phyloP scores from a whole-genome alignment of 495 filamentous ascomycete genomes.

The Letharia lupina region DNA sequence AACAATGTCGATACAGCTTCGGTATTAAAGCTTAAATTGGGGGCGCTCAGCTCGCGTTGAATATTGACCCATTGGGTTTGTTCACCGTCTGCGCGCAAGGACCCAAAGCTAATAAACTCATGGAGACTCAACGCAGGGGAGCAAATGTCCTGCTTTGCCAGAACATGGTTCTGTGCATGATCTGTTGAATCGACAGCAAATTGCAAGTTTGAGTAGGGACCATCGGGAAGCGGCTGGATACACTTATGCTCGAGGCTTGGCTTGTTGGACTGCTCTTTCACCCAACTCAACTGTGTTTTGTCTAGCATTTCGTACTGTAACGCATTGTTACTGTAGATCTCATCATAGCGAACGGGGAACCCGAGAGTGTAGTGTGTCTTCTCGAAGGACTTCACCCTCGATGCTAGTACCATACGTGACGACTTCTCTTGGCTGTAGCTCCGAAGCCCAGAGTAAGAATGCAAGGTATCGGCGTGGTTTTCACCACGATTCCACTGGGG shows the following conservation, averaged over 20 bases:
- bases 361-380: conserved; percentile 3
- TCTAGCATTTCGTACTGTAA: conserved; percentile 7
- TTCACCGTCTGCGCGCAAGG: conserved; percentile 15
- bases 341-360: background rate
- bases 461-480: background rate
- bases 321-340: background rate
- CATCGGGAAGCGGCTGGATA: conserved; percentile 2
- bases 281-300: background rate
- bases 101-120: conserved; percentile 12
- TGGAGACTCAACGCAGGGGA: conserved; percentile 4
- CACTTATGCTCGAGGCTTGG: background rate
- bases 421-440: background rate
- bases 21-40: conserved; percentile 10
- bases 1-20: conserved; percentile 11
- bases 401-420: conserved; percentile 6
- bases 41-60: conserved; percentile 10
- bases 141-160: conserved; percentile 13
- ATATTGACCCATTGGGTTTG: conserved; percentile 16
- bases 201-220: conserved; percentile 9
- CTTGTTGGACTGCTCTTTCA: background rate
- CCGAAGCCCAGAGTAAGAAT: background rate
- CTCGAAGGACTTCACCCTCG: background rate
- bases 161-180: conserved; percentile 13
- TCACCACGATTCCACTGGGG: too few species aligned
- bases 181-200: conserved; percentile 1